Base-by-base conservation (phyloP, 768 basidiomycete genomes). In the Naganishia antarctica region DNA sequence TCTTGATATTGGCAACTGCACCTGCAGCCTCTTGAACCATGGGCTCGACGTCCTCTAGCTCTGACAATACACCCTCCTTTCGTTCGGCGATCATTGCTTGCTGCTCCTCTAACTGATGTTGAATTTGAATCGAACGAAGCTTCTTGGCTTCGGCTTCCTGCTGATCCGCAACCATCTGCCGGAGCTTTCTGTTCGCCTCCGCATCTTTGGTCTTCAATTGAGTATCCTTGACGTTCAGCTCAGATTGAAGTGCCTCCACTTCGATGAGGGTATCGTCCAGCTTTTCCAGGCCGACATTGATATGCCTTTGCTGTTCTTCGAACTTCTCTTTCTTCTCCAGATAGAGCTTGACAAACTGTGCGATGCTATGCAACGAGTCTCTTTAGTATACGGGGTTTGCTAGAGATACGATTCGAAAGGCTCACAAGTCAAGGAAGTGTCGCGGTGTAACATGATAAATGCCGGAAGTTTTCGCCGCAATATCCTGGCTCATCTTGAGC, bases 61-160 rank as follows among this genome's bases (percentile, higher is more conserved):
- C 94, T 25, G 87, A 87, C 84, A 91, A 88, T 71, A 96, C 96
- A 60, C 93, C 85, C 16, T 86, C 84, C 43, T 86, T 85, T 44
- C 96, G 87, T 73, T 96, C 86, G 64, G 88, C 86, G 64, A 98
- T 99, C 71, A 89, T 75, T 64, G 84, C 84, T 77, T 98, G 91
- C 76, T 97, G 93, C 75, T 91, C 86, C 16, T 88, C 90, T 51
- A 98, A 82, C 25, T 90, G 91, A 1, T 90, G 89, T 74, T 97
- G 92, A 48, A 98, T 93, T 77, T 93, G 85, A 69, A 97, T 91
- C 8, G 96, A 99, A 0, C 91, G 92, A 1, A 89, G 83, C 75
- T 97, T 97, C 84, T 98, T 96, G 76, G 93, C 90, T 73, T 99
- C 96, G 2, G 96, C 96, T 74, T 98, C 94, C 74, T 97, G 94